Percentiles rank a stretch among this genome's conserved stretches.
Conservation (phyloP, 192 early-diverging fungal species). For the Haplosporangium gracile region DNA sequence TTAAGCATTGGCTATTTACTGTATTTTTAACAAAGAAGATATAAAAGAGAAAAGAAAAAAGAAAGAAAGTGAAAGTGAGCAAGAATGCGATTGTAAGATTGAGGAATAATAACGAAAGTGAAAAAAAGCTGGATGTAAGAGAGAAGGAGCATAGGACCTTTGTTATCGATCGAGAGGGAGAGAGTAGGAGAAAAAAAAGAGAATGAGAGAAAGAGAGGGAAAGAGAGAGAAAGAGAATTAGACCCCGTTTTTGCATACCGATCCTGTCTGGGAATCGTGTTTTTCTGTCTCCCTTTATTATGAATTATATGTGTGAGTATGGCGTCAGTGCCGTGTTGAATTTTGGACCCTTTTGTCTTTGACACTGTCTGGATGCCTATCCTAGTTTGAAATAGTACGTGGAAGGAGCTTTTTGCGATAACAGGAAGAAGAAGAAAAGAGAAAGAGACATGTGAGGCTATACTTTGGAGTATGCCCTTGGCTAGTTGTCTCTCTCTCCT, state of each 20-base stretch:
- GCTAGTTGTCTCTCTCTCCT: no score
- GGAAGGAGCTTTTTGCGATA: neutral
- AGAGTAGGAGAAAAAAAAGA: neutral
- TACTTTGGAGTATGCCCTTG: no score
- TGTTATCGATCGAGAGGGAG: neutral
- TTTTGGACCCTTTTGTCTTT: neutral
- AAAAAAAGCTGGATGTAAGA: neutral
- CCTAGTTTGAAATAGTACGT: neutral
- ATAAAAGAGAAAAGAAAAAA: neutral
- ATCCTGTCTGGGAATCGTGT: neutral
- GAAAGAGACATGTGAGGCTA: neutral
- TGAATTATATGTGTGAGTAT: neutral
- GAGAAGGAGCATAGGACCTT: neutral
- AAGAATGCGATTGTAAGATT: neutral
- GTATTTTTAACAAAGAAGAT: neutral
- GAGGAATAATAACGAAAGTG: neutral
- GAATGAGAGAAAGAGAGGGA: neutral
- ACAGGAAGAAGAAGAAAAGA: neutral
- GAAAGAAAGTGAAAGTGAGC: neutral
- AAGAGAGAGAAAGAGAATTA: neutral
- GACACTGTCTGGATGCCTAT: neutral
- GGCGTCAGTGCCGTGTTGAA: neutral
- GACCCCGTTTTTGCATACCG: slow-evolving; percentile 4
- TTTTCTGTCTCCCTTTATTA: neutral
- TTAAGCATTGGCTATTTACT: neutral